These are phyloP conservation scores for Neoarthrinium moseri DNA, from an alignment of 2,329 filamentous ascomycete species.

Conservation along the genomic window DNA sequence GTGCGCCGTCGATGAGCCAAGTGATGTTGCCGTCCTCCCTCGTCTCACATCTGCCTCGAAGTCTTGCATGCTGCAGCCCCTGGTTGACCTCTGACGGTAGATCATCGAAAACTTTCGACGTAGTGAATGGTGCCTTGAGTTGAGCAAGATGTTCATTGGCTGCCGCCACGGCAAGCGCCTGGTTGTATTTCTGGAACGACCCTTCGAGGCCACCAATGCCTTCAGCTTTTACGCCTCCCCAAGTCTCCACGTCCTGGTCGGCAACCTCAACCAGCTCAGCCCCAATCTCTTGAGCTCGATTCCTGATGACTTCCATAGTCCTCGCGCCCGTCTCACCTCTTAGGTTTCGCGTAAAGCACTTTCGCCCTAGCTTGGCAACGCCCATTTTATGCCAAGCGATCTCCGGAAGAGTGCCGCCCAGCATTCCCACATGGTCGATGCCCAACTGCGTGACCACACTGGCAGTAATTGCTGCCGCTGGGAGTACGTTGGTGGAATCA, in stretches of 20 bases:
- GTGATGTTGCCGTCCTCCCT: constrained; percentile 47
- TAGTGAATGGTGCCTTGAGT: constrained; percentile 11
- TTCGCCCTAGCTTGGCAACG: constrained; percentile 70
- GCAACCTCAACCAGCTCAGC: constrained; percentile 41
- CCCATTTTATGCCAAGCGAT: constrained; percentile 93
- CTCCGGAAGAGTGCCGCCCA: constrained; percentile 74
- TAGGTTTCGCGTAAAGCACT: constrained; percentile 61
- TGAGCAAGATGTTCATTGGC: constrained; percentile 56
- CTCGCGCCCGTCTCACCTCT: constrained; percentile 44
- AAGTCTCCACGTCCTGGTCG: constrained; percentile 34
- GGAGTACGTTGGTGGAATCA: constrained; percentile 86
- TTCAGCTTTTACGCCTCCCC: constrained; percentile 34
- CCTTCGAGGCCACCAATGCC: constrained; percentile 40
- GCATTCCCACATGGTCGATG: constrained; percentile 79
- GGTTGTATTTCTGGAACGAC: constrained; percentile 58
- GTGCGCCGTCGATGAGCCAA: constrained; percentile 87
- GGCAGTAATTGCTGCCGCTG: constrained; percentile 59
- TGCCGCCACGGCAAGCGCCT: constrained; percentile 54
- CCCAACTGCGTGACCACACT: constrained; percentile 78
- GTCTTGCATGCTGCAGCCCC: constrained; percentile 65
- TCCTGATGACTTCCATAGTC: constrained; percentile 49
- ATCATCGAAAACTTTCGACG: constrained; percentile 19
- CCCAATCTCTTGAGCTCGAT: constrained; percentile 57
- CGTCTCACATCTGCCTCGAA: constrained; percentile 79
- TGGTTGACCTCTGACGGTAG: constrained; percentile 56